These are phyloP conservation scores for Talaromyces stipitatus DNA, from an alignment of 495 filamentous ascomycete genomes.

Conservation along the genomic window DNA sequence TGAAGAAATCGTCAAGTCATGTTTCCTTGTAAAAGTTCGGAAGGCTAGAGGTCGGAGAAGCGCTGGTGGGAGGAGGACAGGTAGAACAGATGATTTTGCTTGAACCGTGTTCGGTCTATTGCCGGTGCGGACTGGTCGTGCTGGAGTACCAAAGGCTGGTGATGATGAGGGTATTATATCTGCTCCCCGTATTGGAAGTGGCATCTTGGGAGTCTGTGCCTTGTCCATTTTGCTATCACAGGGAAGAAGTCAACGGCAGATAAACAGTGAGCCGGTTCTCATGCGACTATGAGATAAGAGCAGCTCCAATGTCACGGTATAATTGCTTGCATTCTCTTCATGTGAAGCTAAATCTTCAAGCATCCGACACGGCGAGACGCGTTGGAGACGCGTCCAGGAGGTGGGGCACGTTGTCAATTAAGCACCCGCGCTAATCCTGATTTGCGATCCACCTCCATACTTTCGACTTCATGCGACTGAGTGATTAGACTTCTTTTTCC, in stretches of 20 bases:
- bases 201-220: neutral
- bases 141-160: slow-evolving; percentile 79
- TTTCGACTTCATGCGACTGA: neutral
- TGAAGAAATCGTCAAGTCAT: slow-evolving; percentile 88
- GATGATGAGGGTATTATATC: slow-evolving; percentile 78
- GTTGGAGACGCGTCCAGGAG: neutral
- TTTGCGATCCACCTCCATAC: neutral
- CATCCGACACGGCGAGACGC: neutral
- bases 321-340: neutral
- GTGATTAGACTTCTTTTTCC: neutral
- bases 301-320: neutral
- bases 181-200: slow-evolving; percentile 6
- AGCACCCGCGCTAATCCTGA: neutral
- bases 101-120: slow-evolving; percentile 35
- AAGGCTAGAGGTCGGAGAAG: slow-evolving; percentile 89
- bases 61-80: slow-evolving; percentile 78
- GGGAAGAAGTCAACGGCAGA: neutral
- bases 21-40: slow-evolving; percentile 94
- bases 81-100: slow-evolving; percentile 68
- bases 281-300: neutral
- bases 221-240: neutral
- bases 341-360: neutral
- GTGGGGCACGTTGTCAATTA: neutral
- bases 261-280: neutral
- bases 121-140: slow-evolving; percentile 51